These are phyloP conservation scores for Nicotiana tabacum DNA, from an alignment of 257 asterid species.

Conservation along the genomic window DNA sequence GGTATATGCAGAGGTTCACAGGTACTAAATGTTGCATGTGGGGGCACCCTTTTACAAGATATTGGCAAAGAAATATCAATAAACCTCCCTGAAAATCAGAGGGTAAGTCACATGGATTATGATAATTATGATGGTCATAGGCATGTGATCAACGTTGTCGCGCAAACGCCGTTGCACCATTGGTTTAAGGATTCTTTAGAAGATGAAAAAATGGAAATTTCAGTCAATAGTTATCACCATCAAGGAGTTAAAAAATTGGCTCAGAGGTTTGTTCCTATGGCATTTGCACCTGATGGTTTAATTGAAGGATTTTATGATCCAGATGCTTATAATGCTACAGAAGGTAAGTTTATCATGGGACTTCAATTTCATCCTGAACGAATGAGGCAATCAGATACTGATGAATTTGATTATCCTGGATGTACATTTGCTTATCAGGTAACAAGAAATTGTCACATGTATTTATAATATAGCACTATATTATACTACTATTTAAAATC, in stretches of 20 bases:
- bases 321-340: constrained; percentile 64
- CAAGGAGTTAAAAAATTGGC: constrained; percentile 83
- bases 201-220: constrained; percentile 37
- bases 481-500: neutral
- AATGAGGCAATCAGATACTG: constrained; percentile 58
- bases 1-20: constrained; percentile 93
- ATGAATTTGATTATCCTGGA: constrained; percentile 72
- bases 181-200: constrained; percentile 66
- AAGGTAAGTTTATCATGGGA: constrained; percentile 85
- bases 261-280: constrained; percentile 78
- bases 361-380: constrained; percentile 90
- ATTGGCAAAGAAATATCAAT: constrained; percentile 45
- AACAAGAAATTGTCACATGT: neutral
- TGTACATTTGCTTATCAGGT: constrained; percentile 46
- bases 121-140: constrained; percentile 76
- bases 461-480: neutral
- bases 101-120: constrained; percentile 58
- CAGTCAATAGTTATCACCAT: constrained; percentile 83
- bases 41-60: constrained; percentile 80
- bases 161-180: constrained; percentile 56
- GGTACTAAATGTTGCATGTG: constrained; percentile 79
- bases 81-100: constrained; percentile 17
- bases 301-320: constrained; percentile 83
- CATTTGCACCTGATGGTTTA: constrained; percentile 76
- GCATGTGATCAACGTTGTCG: constrained; percentile 44